A percentile compares a stretch with the other conserved stretches of the same genome.
phyloP scores from a whole-genome alignment of 768 basidiomycete genomes.

The Hygrophorus pudorinus region DNA sequence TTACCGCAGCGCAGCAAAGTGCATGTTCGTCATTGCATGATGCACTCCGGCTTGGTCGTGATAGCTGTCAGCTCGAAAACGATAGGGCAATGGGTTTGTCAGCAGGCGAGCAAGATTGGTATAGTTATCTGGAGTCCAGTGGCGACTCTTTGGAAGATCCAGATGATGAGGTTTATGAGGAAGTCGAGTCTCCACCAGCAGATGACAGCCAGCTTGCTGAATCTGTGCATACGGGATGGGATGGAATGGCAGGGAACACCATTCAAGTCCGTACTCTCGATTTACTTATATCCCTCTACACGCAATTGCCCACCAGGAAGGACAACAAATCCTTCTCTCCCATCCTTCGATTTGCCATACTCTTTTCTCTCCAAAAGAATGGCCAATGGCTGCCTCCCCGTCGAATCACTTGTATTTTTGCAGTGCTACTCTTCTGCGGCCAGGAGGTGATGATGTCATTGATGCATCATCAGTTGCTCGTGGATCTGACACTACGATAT shows the following conservation, averaged over 20 bases:
- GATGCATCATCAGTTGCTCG: not conserved
- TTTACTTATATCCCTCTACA: slow-evolving; percentile 1
- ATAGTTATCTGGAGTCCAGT: not conserved
- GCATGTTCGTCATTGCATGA: not conserved
- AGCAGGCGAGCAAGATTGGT: not conserved
- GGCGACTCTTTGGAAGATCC: not conserved
- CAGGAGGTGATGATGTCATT: slow-evolving; percentile 1
- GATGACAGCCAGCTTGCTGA: not conserved
- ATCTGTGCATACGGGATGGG: not conserved
- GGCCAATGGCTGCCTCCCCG: not conserved
- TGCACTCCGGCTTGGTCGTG: not conserved
- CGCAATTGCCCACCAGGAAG: not conserved
- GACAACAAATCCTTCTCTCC: slow-evolving; percentile 1
- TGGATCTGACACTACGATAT: not conserved
- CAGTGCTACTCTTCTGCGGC: slow-evolving; percentile 1
- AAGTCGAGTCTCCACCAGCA: not conserved
- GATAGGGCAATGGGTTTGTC: not conserved
- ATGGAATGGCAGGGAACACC: not conserved
- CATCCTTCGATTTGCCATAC: not conserved
- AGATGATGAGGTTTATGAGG: not conserved
- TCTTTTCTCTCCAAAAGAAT: not conserved
- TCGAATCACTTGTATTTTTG: not conserved
- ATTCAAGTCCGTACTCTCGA: not conserved
- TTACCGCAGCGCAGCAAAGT: not conserved
- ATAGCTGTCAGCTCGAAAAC: not conserved